phyloP scores from a whole-genome alignment of 75 land plant species.

The Selaginella moellendorffii region DNA sequence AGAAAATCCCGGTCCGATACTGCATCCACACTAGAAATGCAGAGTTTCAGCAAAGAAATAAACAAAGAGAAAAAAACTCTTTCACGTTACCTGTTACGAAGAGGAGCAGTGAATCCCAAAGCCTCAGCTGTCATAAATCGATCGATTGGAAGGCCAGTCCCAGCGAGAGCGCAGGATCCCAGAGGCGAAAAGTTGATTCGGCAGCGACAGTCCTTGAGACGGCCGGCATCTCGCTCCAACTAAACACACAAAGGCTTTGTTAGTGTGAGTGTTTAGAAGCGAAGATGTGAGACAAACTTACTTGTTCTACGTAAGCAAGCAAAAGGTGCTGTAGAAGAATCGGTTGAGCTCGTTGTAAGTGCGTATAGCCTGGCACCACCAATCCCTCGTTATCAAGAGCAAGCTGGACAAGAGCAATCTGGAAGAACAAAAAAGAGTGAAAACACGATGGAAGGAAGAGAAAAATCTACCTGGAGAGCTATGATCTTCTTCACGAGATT shows the following conservation, averaged over 20 bases:
- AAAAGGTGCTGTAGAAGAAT: conserved; percentile 77
- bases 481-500: conserved; percentile 27
- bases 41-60: no score
- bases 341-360: conserved; percentile 93
- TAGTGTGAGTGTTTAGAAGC: no score
- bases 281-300: conserved; percentile 9
- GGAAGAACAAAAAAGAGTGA: no score
- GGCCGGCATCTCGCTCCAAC: conserved; percentile 92
- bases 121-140: conserved; percentile 66
- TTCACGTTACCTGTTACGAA: conserved; percentile 72
- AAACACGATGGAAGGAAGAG: background rate
- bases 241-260: conserved; percentile 15
- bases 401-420: conserved; percentile 56
- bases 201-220: conserved; percentile 44
- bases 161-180: conserved; percentile 98
- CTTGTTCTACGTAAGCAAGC: conserved; percentile 94
- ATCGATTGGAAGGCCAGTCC: conserved; percentile 93
- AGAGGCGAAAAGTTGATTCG: conserved; percentile 80
- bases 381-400: conserved; percentile 61
- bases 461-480: conserved; percentile 77
- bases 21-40: conserved; percentile 74
- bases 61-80: no score
- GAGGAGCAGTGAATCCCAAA: conserved; percentile 72
- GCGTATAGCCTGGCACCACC: conserved; percentile 92
- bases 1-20: conserved; percentile 95